phyloP scores from a whole-genome alignment of 805 yeast species.

The Sugiyamaella mastotermitis region DNA sequence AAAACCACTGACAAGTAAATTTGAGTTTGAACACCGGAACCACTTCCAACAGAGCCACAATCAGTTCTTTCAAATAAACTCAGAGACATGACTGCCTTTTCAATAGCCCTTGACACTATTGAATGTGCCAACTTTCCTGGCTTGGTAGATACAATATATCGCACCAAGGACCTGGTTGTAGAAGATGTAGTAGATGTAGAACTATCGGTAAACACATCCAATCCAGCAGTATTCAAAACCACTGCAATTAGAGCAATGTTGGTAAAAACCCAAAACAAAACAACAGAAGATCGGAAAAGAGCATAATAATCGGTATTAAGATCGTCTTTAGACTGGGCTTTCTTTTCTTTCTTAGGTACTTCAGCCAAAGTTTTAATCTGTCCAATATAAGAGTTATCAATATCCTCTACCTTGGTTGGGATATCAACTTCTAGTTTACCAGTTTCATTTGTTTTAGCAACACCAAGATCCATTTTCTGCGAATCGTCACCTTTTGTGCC shows the following conservation, averaged over 20 bases:
- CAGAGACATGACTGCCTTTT: slow-evolving; percentile 18
- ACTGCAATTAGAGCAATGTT: slow-evolving; percentile 77
- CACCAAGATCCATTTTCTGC: slow-evolving; percentile 67
- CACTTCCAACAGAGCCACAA: slow-evolving; percentile 16
- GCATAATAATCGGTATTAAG: slow-evolving; percentile 82
- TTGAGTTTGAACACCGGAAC: slow-evolving; percentile 21
- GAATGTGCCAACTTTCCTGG: not conserved
- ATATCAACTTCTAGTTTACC: slow-evolving; percentile 46
- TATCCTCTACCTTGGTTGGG: slow-evolving; percentile 71
- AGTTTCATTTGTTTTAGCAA: slow-evolving; percentile 63
- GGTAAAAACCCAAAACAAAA: slow-evolving; percentile 81
- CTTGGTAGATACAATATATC: slow-evolving; percentile 22
- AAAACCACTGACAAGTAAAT: slow-evolving; percentile 76
- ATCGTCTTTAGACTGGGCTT: slow-evolving; percentile 36
- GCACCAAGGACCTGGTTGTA: slow-evolving; percentile 9
- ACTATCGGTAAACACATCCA: slow-evolving; percentile 32
- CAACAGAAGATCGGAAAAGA: slow-evolving; percentile 80
- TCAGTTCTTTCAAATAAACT: slow-evolving; percentile 16
- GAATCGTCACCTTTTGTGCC: slow-evolving; percentile 84
- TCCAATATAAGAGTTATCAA: slow-evolving; percentile 65
- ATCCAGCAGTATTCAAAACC: slow-evolving; percentile 81
- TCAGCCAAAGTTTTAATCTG: slow-evolving; percentile 52
- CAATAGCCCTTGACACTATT: not conserved
- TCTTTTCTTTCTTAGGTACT: slow-evolving; percentile 31
- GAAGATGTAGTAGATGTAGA: slow-evolving; percentile 18